A percentile compares a stretch with the other conserved stretches of the same genome.
Evolutionary conservation across 176 grass and related monocot species (phyloP).

Genomic region (Eremochloa ophiuroides): DNA sequence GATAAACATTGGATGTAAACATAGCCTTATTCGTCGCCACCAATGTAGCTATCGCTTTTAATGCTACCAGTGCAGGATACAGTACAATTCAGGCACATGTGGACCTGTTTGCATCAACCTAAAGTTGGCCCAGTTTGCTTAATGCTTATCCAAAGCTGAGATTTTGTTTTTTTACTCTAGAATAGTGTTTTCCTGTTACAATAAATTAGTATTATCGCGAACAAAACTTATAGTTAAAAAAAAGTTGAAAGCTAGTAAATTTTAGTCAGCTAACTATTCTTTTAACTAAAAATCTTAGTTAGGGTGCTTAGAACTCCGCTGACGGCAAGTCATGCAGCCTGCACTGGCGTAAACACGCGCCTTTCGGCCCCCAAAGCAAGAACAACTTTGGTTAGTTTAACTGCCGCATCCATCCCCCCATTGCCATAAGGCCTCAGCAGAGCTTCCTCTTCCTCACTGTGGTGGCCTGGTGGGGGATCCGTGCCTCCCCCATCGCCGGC

Average conservation of each 20-base stretch:
- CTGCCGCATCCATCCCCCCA: neutral
- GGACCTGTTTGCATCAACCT: no score
- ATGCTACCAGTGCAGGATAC: neutral
- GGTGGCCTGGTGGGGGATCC: neutral
- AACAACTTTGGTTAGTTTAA: neutral
- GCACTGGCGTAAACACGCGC: neutral
- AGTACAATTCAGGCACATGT: no score
- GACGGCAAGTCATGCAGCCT: neutral
- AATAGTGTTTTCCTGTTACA: no score
- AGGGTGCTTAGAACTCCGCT: neutral
- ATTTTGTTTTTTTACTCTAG: no score
- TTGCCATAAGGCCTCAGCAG: neutral
- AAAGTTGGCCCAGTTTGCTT: no score
- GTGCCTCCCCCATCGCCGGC: slow-evolving; percentile 15
- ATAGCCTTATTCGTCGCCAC: neutral
- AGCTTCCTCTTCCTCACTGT: slow-evolving; percentile 32
- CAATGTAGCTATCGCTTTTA: neutral
- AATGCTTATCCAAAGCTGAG: no score
- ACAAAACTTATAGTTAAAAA: no score
- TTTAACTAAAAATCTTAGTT: no score
- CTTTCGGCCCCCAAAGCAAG: neutral
- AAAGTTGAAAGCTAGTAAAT: no score
- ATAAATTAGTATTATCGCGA: no score
- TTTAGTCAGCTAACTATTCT: no score
- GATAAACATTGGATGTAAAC: no score